phyloP scores from a whole-genome alignment of 306 rosid genomes.

The Pyrus betulifolia region DNA sequence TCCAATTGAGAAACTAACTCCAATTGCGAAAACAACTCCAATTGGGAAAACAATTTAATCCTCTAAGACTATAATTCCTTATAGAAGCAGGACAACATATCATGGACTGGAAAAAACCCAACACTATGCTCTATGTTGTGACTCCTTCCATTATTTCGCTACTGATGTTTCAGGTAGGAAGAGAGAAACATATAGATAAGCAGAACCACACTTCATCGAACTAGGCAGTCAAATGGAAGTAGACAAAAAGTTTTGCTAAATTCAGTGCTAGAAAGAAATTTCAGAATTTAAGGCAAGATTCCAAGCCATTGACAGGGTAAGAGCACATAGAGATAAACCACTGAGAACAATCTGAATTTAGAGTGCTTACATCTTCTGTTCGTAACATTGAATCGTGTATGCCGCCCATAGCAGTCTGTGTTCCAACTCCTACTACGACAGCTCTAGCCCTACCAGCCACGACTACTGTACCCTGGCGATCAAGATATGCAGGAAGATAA shows the following conservation, averaged over 20 bases:
- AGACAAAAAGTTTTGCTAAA: neutral
- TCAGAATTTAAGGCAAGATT: neutral
- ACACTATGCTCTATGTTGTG: neutral
- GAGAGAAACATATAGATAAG: neutral
- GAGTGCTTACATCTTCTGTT: conserved; percentile 82
- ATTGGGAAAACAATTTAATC: no score
- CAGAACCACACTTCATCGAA: neutral
- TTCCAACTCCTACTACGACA: conserved; percentile 83
- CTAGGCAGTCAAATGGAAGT: neutral
- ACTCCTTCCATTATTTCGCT: neutral
- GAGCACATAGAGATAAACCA: neutral
- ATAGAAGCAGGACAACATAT: no score
- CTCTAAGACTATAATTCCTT: no score
- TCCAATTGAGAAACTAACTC: no score
- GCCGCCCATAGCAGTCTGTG: conserved; percentile 93
- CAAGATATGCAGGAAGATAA: conserved; percentile 16
- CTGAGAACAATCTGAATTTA: neutral
- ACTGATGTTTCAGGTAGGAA: neutral
- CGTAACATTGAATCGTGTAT: conserved; percentile 86
- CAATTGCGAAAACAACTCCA: no score
- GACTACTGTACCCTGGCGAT: conserved; percentile 80
- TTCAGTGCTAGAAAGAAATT: neutral
- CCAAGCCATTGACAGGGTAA: neutral
- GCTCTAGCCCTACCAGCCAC: conserved; percentile 99
- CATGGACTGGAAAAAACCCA: no score